Conservation (phyloP, 352 stramenopile species). For the Stramenopiles sp. region DNA sequence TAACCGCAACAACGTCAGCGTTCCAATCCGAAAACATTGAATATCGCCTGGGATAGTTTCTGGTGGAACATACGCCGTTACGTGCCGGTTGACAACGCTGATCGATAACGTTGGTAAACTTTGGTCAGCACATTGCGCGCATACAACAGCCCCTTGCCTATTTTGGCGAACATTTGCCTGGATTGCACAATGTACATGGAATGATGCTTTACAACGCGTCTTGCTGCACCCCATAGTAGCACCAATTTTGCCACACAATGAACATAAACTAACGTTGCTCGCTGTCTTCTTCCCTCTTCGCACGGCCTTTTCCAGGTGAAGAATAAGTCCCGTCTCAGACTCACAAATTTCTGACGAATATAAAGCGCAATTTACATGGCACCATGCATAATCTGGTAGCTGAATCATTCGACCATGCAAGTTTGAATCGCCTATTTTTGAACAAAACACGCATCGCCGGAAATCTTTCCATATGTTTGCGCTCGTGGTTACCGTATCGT, state of each 20-base stretch:
- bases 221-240: constrained; percentile 71
- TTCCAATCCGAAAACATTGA: neutral
- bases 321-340: constrained; percentile 37
- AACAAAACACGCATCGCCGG: constrained; percentile 51
- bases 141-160: neutral
- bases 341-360: constrained; percentile 79
- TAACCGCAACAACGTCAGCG: neutral
- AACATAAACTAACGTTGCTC: constrained; percentile 35
- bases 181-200: constrained; percentile 73
- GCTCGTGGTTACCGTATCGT: neutral
- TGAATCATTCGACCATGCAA: constrained; percentile 45
- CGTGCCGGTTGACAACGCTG: neutral
- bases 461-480: constrained; percentile 28
- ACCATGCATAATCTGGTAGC: constrained; percentile 60
- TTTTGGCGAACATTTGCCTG: constrained; percentile 14
- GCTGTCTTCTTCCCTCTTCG: constrained; percentile 57
- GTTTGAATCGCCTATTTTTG: constrained; percentile 45
- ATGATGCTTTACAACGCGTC: constrained; percentile 59
- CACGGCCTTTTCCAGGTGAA: constrained; percentile 62
- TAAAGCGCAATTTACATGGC: constrained; percentile 70
- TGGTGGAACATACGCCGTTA: neutral
- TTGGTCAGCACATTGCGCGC: neutral
- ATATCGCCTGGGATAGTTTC: neutral
- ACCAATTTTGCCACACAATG: constrained; percentile 59
- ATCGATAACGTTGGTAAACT: neutral